Base-by-base conservation (phyloP, 192 early-diverging fungal species). In the Mortierella hygrophila region DNA sequence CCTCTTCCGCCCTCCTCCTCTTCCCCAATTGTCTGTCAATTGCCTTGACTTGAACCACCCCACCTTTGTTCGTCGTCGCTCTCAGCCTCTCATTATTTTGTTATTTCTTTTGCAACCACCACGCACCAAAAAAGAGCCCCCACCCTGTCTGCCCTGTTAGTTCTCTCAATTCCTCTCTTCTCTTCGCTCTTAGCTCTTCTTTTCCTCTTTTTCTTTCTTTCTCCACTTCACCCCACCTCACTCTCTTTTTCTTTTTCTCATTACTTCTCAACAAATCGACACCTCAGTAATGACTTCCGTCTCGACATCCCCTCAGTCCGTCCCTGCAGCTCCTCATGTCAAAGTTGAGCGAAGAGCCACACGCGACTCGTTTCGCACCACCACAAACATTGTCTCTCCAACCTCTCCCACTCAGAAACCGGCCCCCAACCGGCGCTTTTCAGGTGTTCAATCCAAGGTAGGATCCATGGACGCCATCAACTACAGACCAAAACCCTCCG, bases 401-500 rank as follows among this genome's bases (percentile, higher is more conserved):
- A 65, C 60, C 47, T 46, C 69, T 2, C 41, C 41, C 38, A 65
- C 60, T 26, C 29, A 35, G 21, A 71, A 37, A 52, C 68, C 54
- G 1, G 15, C 69, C 6, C 65, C 77, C 18, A 81, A 63, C 69
- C 75, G 70, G 11, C 83, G 83, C 32, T 85, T 71, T 55, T 85
- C 88, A 4, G 71, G 78, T 6, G 78, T 85, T 26, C 76, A 86
- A 20, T 89, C 88, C 68, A 89, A 87, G 73, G 85, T 90, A 29
- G 89, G 89, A 11, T 90, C 89, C 32, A 70, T 88, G 16, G 88
- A 90, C 3, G 74, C 82, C 52, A 79, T 84, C 74, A 55, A 79
- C 21, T 88, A 90, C 68, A 83, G 78, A 38, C 82, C 85, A 44
- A 87, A 82, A 44, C 47, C 78, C n/a, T 80, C 77, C 32, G 80